Percentiles rank a stretch among this genome's conserved stretches.
Evolutionary conservation across 2,329 filamentous ascomycete species (phyloP).

Genomic region (Fusarium coicis): DNA sequence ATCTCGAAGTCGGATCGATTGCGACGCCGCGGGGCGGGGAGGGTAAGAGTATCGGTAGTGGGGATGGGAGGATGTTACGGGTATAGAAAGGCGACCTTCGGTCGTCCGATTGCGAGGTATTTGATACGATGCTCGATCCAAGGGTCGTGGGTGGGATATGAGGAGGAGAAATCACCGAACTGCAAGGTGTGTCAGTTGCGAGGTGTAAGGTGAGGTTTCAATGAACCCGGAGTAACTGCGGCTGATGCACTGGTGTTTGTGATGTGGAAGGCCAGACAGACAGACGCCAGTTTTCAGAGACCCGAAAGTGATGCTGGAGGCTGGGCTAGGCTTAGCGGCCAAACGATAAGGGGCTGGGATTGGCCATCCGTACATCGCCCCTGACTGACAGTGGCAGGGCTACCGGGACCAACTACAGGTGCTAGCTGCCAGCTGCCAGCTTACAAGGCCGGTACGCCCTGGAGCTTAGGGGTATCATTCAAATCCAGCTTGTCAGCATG

Average conservation of each 20-base stretch:
- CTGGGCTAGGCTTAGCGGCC: slow-evolving; percentile 51
- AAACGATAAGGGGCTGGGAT: slow-evolving; percentile 14
- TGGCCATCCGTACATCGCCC: slow-evolving; percentile 10
- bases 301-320: slow-evolving; percentile 5
- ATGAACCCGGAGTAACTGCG: slow-evolving; percentile 45
- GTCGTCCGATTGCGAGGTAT: slow-evolving; percentile 15
- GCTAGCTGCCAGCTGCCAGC: slow-evolving; percentile 29
- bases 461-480: slow-evolving; percentile 11
- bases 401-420: slow-evolving; percentile 13
- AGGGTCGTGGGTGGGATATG: slow-evolving; percentile 25
- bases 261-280: slow-evolving; percentile 43
- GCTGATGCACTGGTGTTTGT: slow-evolving; percentile 40
- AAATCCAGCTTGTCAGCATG: slow-evolving; percentile 1
- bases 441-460: slow-evolving; percentile 16
- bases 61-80: slow-evolving; percentile 9
- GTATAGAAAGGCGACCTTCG: slow-evolving; percentile 24
- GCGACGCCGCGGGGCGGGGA: slow-evolving; percentile 40
- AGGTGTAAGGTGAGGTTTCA: slow-evolving; percentile 42
- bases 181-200: slow-evolving; percentile 34
- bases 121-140: slow-evolving; percentile 18
- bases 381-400: slow-evolving; percentile 34
- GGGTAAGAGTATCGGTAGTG: slow-evolving; percentile 20
- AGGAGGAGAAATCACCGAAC: slow-evolving; percentile 26
- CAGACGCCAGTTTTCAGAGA: slow-evolving; percentile 22
- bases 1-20: slow-evolving; percentile 25